These are phyloP conservation scores for Streptanthus diversifolius DNA, from an alignment of 345 rosid species.

Conservation along the genomic window DNA sequence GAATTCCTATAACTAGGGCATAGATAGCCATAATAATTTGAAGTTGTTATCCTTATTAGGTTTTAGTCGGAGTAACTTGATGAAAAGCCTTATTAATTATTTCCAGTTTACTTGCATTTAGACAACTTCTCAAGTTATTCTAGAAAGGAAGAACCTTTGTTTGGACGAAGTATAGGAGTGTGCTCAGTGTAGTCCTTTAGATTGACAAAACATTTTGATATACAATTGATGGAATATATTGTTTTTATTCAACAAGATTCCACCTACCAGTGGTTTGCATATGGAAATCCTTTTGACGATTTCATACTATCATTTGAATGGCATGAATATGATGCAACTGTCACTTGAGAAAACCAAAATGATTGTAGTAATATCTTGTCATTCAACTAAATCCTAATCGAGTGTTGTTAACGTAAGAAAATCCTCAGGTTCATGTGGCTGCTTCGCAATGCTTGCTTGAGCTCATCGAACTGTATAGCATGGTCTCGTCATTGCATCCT, in stretches of 20 bases:
- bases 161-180: neutral
- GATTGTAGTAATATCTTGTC: neutral
- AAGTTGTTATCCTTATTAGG: neutral
- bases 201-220: neutral
- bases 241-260: neutral
- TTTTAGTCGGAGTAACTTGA: neutral
- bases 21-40: neutral
- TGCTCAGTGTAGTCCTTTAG: neutral
- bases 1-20: neutral
- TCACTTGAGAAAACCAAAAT: neutral
- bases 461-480: conserved; percentile 39
- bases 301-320: neutral
- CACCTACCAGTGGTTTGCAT: neutral
- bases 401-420: neutral
- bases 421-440: conserved; percentile 63
- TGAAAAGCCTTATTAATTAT: neutral
- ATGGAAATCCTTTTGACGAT: neutral
- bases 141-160: neutral
- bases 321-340: neutral
- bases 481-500: conserved; percentile 33
- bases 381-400: neutral
- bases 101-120: neutral
- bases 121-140: neutral
- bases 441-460: conserved; percentile 80
- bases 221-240: neutral